Conservation (phyloP, 495 filamentous ascomycete species). For the Lasiosphaeria miniovina region DNA sequence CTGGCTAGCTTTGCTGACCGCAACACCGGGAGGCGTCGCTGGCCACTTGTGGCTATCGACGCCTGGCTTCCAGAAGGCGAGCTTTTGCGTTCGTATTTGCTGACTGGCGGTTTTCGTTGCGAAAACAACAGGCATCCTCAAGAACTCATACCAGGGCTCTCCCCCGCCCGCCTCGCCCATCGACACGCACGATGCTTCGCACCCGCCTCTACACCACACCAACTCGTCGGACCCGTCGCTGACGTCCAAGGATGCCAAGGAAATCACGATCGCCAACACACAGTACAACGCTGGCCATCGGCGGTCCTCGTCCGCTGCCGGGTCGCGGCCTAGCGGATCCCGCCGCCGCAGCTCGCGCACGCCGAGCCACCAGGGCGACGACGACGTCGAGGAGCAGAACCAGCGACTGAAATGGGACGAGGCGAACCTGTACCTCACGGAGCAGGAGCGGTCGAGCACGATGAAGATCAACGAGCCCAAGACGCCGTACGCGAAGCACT, state of each 20-base stretch:
- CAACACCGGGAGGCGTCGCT: not conserved
- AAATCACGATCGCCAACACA: constrained; percentile 89
- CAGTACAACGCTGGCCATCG: constrained; percentile 90
- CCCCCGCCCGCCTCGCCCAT: constrained; percentile 47
- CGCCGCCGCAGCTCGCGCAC: constrained; percentile 65
- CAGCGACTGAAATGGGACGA: constrained; percentile 96
- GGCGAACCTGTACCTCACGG: constrained; percentile 90
- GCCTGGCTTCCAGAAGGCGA: not conserved
- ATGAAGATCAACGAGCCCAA: constrained; percentile 99
- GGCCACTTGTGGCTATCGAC: not conserved
- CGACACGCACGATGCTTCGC: constrained; percentile 24
- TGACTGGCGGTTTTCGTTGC: not conserved
- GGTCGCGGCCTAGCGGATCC: constrained; percentile 52
- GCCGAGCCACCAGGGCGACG: constrained; percentile 37
- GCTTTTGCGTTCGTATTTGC: not conserved
- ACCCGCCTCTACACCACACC: constrained; percentile 33
- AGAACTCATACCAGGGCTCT: constrained; percentile 73
- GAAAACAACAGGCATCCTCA: constrained; percentile 73
- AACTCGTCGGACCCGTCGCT: constrained; percentile 36
- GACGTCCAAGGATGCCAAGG: constrained; percentile 62
- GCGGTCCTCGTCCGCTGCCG: constrained; percentile 69
- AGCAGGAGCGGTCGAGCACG: constrained; percentile 89
- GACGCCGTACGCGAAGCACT: constrained; percentile 88
- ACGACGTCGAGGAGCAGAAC: constrained; percentile 49
- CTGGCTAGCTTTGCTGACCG: not conserved